phyloP scores from a whole-genome alignment of 2,329 filamentous ascomycete species.

The Chaetomiaceae sp. region DNA sequence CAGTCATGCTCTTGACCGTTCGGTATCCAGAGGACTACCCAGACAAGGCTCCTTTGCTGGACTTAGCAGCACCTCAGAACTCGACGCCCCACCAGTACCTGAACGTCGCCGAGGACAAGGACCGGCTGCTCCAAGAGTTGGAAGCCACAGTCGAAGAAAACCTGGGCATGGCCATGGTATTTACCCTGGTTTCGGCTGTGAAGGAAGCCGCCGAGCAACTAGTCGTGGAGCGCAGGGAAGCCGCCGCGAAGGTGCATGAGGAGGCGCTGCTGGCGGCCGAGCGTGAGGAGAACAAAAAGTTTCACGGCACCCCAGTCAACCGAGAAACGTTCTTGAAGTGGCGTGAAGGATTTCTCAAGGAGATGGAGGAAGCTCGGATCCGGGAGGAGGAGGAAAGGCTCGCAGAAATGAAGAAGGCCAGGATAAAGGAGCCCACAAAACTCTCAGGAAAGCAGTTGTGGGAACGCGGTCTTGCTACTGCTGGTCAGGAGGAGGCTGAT shows the following conservation, averaged over 20 bases:
- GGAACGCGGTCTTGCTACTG: constrained; percentile 67
- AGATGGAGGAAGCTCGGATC: constrained; percentile 70
- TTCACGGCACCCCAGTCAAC: constrained; percentile 87
- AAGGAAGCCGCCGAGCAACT: constrained; percentile 90
- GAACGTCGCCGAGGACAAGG: constrained; percentile 75
- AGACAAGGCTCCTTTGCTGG: constrained; percentile 76
- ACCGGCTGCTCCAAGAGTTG: constrained; percentile 64
- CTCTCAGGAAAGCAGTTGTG: constrained; percentile 72
- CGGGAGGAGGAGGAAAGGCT: constrained; percentile 70
- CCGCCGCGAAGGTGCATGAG: constrained; percentile 53
- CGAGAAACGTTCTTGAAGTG: constrained; percentile 78
- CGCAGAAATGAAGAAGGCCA: constrained; percentile 77
- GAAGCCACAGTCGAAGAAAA: constrained; percentile 81
- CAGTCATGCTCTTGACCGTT: constrained; percentile 75
- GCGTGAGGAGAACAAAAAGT: constrained; percentile 92
- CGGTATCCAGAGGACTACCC: constrained; percentile 89
- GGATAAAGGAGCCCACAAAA: constrained; percentile 67
- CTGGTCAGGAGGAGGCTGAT: constrained; percentile 60
- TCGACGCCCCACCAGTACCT: constrained; percentile 65
- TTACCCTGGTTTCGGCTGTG: constrained; percentile 78
- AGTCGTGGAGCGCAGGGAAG: constrained; percentile 67
- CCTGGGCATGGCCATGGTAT: constrained; percentile 95
- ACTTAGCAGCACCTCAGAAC: constrained; percentile 71
- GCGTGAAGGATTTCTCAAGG: constrained; percentile 70
- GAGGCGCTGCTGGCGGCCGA: constrained; percentile 58